Percentiles rank a stretch among this genome's conserved stretches.
Evolutionary conservation across 2,329 filamentous ascomycete genomes (phyloP).

Genomic region (Fusarium dimerum): DNA sequence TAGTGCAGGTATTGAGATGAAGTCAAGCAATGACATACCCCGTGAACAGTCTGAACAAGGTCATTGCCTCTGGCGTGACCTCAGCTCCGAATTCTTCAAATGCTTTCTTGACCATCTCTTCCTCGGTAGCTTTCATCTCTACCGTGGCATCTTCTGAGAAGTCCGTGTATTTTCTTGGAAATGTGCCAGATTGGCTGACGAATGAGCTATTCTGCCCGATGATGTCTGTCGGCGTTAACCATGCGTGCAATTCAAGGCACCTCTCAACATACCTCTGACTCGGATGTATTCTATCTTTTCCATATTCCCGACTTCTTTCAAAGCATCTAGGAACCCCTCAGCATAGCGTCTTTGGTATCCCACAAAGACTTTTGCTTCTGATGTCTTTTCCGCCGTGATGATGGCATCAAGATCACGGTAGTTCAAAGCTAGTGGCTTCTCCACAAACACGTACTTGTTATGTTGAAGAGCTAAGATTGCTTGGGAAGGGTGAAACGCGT

Average conservation of each 20-base stretch:
- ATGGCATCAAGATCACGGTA: conserved; percentile 48
- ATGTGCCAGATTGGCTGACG: conserved; percentile 50
- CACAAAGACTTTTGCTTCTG: conserved; percentile 52
- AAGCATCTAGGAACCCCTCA: conserved; percentile 51
- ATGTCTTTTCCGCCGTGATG: conserved; percentile 47
- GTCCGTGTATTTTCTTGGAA: conserved; percentile 39
- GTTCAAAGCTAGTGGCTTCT: conserved; percentile 58
- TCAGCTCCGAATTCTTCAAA: conserved; percentile 12
- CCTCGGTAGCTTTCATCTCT: conserved; percentile 2
- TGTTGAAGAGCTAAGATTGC: conserved; percentile 52
- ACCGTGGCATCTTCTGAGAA: conserved; percentile 6
- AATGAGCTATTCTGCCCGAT: conserved; percentile 55
- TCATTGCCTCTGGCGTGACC: conserved; percentile 4
- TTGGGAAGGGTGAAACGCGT: conserved; percentile 57
- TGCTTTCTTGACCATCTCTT: conserved; percentile 18
- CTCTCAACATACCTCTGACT: conserved; percentile 26
- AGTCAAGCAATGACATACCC: conserved; percentile 1
- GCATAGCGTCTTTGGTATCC: conserved; percentile 65
- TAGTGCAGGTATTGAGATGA: neutral
- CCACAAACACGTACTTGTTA: conserved; percentile 59
- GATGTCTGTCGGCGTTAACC: conserved; percentile 18
- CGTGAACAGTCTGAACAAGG: neutral
- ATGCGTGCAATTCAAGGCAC: neutral
- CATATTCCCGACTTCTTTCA: conserved; percentile 54
- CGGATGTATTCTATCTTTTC: conserved; percentile 57